These are phyloP conservation scores for Trypanosoma theileri DNA, from an alignment of 208 protist species.

Conservation along the genomic window DNA sequence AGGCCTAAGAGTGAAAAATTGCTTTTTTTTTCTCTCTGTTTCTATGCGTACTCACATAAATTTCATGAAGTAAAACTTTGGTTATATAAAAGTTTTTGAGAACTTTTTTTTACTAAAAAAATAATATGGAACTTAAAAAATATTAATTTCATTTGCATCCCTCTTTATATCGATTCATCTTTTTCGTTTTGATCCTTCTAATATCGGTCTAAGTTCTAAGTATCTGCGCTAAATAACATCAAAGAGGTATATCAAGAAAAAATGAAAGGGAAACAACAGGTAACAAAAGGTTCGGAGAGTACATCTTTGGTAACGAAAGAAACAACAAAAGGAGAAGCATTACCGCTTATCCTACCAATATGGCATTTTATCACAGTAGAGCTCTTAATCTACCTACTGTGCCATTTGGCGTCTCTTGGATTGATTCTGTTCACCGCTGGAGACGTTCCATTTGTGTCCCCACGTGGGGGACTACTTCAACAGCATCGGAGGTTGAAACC, in stretches of 20 bases:
- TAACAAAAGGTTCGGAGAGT: neutral
- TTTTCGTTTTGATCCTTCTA: neutral
- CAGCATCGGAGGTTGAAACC: conserved; percentile 24
- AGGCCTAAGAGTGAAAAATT: no score
- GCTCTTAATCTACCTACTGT: conserved; percentile 20
- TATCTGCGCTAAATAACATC: no score
- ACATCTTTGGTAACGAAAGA: conserved; percentile 1
- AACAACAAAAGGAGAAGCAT: neutral
- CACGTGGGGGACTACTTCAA: conserved; percentile 18
- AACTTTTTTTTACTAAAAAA: no score
- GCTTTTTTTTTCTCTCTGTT: no score
- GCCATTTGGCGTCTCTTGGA: conserved; percentile 9
- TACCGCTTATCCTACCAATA: conserved; percentile 10
- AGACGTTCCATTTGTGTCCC: conserved; percentile 15
- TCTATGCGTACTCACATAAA: no score
- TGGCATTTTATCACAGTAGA: conserved; percentile 25
- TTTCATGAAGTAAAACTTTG: no score
- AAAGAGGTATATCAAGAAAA: neutral
- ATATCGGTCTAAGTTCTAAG: no score
- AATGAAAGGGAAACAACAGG: conserved; percentile 13
- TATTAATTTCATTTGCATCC: no score
- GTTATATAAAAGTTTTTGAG: no score
- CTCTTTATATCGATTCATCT: neutral
- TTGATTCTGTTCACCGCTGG: conserved; percentile 28
- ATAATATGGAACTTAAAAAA: no score